A percentile compares a stretch with the other conserved stretches of the same genome.
phyloP scores from a whole-genome alignment of 2,329 filamentous ascomycete species.

The Aspergillus sp. region DNA sequence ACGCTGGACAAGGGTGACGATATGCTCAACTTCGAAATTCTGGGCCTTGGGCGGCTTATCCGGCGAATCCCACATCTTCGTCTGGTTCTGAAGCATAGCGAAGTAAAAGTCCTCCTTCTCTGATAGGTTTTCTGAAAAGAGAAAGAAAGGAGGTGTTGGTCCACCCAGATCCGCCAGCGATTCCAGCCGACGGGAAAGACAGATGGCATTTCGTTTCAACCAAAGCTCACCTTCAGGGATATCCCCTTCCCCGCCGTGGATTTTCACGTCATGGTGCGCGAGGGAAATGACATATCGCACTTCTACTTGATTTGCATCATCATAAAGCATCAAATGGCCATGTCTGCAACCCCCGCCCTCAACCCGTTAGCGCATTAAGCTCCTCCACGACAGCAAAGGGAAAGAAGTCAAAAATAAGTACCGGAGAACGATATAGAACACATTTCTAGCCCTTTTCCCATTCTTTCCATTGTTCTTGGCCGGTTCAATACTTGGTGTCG shows the following conservation, averaged over 20 bases:
- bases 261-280: slow-evolving; percentile 73
- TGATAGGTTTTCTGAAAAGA: slow-evolving; percentile 93
- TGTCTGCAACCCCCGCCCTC: slow-evolving; percentile 52
- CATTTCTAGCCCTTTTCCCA: slow-evolving; percentile 66
- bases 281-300: slow-evolving; percentile 94
- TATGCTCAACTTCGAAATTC: slow-evolving; percentile 76
- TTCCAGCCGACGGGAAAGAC: slow-evolving; percentile 63
- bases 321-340: slow-evolving; percentile 94
- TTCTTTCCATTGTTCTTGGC: slow-evolving; percentile 46
- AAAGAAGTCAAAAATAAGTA: slow-evolving; percentile 36
- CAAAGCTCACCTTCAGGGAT: slow-evolving; percentile 91
- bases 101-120: slow-evolving; percentile 99
- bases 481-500: slow-evolving; percentile 50
- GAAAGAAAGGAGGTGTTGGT: slow-evolving; percentile 76
- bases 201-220: slow-evolving; percentile 89
- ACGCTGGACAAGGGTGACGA: slow-evolving; percentile 83
- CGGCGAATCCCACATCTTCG: slow-evolving; percentile 57
- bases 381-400: background rate
- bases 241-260: slow-evolving; percentile 73
- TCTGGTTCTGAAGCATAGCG: slow-evolving; percentile 78
- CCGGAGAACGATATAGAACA: slow-evolving; percentile 90
- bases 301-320: slow-evolving; percentile 90
- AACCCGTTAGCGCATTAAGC: slow-evolving; percentile 7
- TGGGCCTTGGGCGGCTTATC: slow-evolving; percentile 63
- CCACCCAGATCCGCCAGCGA: slow-evolving; percentile 50